Conservation (phyloP, 257 asterid species). For the Rhazya stricta region DNA sequence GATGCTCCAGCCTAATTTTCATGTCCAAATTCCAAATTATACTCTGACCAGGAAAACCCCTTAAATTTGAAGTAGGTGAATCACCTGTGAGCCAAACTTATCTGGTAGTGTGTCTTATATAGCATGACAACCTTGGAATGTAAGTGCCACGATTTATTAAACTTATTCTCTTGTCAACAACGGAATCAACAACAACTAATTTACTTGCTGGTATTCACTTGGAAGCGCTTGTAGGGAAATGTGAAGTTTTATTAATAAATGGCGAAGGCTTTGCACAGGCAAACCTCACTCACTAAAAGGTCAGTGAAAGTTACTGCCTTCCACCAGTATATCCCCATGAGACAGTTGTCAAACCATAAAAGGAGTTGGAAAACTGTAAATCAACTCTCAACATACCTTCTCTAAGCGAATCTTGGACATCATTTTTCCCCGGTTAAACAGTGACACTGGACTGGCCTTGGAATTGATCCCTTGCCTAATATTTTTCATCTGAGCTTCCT, state of each 20-base stretch:
- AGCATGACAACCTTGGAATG: not conserved
- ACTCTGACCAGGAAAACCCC: not conserved
- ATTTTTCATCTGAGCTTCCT: conserved; percentile 7
- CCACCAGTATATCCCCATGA: not conserved
- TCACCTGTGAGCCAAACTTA: not conserved
- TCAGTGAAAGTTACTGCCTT: not conserved
- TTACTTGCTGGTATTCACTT: not conserved
- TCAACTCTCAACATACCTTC: conserved; percentile 7
- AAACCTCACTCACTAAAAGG: not conserved
- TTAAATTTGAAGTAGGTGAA: not conserved
- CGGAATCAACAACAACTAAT: not conserved
- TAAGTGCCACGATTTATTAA: not conserved
- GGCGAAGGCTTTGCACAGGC: not conserved
- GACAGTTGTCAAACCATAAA: not conserved
- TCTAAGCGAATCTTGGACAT: conserved; percentile 1
- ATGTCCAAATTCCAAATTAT: not conserved
- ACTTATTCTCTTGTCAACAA: not conserved
- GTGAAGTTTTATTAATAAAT: not conserved
- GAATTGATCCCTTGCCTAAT: conserved; percentile 14
- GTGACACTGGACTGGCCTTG: conserved; percentile 1
- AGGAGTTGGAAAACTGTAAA: not conserved
- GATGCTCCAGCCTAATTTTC: not conserved
- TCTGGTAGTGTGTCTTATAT: not conserved
- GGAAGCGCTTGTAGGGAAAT: not conserved
- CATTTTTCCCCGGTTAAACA: not conserved